Conservation (phyloP, 768 basidiomycete species). For the Lactarius hatsudake region DNA sequence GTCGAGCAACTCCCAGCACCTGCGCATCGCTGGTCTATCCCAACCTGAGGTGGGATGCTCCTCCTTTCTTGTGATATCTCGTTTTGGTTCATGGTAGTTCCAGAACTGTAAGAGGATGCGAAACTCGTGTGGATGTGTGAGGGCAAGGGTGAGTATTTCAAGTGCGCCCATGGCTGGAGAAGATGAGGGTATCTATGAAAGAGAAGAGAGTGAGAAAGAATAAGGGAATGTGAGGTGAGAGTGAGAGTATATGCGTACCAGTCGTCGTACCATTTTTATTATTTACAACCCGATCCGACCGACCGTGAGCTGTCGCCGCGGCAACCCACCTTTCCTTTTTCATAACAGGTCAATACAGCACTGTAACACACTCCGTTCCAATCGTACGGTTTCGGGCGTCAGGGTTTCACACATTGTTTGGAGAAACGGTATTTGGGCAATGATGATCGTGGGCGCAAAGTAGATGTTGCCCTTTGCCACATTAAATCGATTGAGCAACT, state of each 20-base stretch:
- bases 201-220: background rate
- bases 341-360: background rate
- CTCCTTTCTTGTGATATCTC: constrained; percentile 73
- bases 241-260: background rate
- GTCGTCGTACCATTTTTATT: constrained; percentile 25
- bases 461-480: background rate
- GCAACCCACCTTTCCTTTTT: background rate
- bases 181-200: constrained; percentile 2
- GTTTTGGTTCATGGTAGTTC: constrained; percentile 74
- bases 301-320: background rate
- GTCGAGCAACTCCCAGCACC: constrained; percentile 90
- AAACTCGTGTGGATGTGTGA: constrained; percentile 84
- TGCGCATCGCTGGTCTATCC: constrained; percentile 81
- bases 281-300: background rate
- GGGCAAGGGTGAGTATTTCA: constrained; percentile 61
- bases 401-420: background rate
- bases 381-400: background rate
- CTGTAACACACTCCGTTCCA: background rate
- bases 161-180: constrained; percentile 47
- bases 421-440: background rate
- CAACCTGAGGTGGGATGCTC: constrained; percentile 83
- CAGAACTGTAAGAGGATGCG: constrained; percentile 79
- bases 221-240: background rate
- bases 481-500: background rate
- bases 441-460: background rate